Conservation (phyloP, 1,284 basidiomycete species). For the Ceratobasidium sp. region DNA sequence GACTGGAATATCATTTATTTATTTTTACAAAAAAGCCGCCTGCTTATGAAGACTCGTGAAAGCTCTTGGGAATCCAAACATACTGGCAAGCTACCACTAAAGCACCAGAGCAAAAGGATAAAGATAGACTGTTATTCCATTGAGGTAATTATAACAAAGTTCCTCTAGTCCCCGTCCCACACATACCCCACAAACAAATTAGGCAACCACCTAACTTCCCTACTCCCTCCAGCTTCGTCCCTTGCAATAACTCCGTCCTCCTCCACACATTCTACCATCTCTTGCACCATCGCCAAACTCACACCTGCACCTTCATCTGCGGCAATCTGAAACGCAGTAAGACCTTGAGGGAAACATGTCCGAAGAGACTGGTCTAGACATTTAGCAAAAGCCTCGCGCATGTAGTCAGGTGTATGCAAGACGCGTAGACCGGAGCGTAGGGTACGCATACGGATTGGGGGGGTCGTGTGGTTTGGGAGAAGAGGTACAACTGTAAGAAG, state of each 20-base stretch:
- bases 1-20: not conserved
- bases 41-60: not conserved
- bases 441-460: slow-evolving; percentile 75
- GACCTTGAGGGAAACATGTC: slow-evolving; percentile 67
- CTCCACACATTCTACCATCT: slow-evolving; percentile 83
- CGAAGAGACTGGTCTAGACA: slow-evolving; percentile 69
- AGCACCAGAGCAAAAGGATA: not conserved
- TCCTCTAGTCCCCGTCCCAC: slow-evolving; percentile 71
- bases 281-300: slow-evolving; percentile 77
- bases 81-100: too few relatives aligned
- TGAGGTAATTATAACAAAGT: not conserved
- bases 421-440: slow-evolving; percentile 84
- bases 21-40: not conserved
- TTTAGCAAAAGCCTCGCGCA: slow-evolving; percentile 73
- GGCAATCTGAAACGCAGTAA: slow-evolving; percentile 53
- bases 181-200: slow-evolving; percentile 76
- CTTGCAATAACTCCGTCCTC: slow-evolving; percentile 75
- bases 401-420: slow-evolving; percentile 85
- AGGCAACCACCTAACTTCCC: slow-evolving; percentile 73
- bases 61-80: not conserved
- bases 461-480: slow-evolving; percentile 76
- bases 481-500: slow-evolving; percentile 80
- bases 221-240: slow-evolving; percentile 67
- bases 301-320: slow-evolving; percentile 67
- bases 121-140: not conserved